A percentile compares a stretch with the other conserved stretches of the same genome.
These are phyloP conservation scores for Phaeosphaeriaceae sp. DNA, from an alignment of 2,329 filamentous ascomycete species.

Conservation along the genomic window DNA sequence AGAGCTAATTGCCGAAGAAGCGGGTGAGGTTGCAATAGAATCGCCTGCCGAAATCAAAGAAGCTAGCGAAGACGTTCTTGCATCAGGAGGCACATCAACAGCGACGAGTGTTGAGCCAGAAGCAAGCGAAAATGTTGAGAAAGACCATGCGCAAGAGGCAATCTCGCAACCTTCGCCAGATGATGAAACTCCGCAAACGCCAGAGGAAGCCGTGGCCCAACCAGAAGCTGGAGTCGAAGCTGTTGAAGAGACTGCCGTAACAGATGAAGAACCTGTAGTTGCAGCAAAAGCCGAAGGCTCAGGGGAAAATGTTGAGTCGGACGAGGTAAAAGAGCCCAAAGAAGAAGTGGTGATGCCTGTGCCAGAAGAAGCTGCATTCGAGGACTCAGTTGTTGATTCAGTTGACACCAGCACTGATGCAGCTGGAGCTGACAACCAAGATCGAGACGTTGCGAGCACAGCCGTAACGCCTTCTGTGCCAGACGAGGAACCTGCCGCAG, in stretches of 20 bases:
- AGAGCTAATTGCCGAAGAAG: neutral
- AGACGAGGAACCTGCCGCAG: neutral
- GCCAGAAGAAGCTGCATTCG: neutral
- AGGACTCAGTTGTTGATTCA: neutral
- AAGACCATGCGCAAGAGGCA: neutral
- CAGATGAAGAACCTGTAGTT: neutral
- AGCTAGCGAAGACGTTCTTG: conserved; percentile 3
- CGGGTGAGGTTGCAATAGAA: neutral
- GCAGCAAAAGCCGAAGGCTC: neutral
- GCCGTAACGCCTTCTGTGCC: neutral
- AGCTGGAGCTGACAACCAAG: neutral
- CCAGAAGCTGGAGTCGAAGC: neutral
- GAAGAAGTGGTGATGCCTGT: neutral
- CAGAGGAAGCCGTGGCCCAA: neutral
- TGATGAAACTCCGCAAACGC: neutral
- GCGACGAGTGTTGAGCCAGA: neutral
- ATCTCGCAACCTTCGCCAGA: neutral
- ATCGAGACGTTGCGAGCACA: neutral
- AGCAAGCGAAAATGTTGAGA: neutral
- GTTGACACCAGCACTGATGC: neutral
- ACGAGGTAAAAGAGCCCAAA: neutral
- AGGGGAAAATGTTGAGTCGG: neutral
- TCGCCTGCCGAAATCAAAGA: neutral
- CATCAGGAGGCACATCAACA: neutral
- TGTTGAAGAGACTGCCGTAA: neutral